Percentiles rank a stretch among this genome's conserved stretches.
phyloP scores from a whole-genome alignment of 805 yeast species.

The Blastobotrys attinorum region DNA sequence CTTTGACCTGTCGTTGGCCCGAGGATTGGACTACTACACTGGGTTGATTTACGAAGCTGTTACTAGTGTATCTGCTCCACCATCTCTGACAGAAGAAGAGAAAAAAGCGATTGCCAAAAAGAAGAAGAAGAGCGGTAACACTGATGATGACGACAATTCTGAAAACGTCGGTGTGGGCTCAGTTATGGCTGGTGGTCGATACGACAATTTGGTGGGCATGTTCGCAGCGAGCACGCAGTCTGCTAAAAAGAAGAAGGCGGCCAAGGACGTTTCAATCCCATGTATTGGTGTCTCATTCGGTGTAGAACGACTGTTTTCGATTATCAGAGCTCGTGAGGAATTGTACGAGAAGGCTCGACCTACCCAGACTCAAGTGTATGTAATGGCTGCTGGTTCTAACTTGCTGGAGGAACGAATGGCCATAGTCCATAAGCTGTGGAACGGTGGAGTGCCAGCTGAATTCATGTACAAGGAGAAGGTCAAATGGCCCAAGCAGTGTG shows the following conservation, averaged over 20 bases:
- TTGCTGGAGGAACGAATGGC: slow-evolving; percentile 87
- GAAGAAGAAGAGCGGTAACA: slow-evolving; percentile 34
- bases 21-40: slow-evolving; percentile 97
- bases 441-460: slow-evolving; percentile 82
- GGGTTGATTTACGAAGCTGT: slow-evolving; percentile 97
- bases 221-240: slow-evolving; percentile 57
- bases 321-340: slow-evolving; percentile 69
- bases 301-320: slow-evolving; percentile 87
- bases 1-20: slow-evolving; percentile 89
- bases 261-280: slow-evolving; percentile 64
- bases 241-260: slow-evolving; percentile 47
- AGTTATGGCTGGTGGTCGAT: slow-evolving; percentile 98
- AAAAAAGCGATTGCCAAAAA: slow-evolving; percentile 30
- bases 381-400: slow-evolving; percentile 99
- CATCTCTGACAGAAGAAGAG: slow-evolving; percentile 51
- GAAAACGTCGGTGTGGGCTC: slow-evolving; percentile 98
- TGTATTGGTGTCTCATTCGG: slow-evolving; percentile 98
- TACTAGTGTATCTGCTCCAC: slow-evolving; percentile 94
- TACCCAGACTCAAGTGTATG: slow-evolving; percentile 83
- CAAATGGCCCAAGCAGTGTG: slow-evolving; percentile 92
- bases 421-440: slow-evolving; percentile 78
- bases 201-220: slow-evolving; percentile 95
- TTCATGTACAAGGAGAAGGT: slow-evolving; percentile 89
- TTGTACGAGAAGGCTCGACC: slow-evolving; percentile 63
- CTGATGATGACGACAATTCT: slow-evolving; percentile 82